phyloP scores from a whole-genome alignment of 768 basidiomycete genomes.

The Tricholoma sp. region DNA sequence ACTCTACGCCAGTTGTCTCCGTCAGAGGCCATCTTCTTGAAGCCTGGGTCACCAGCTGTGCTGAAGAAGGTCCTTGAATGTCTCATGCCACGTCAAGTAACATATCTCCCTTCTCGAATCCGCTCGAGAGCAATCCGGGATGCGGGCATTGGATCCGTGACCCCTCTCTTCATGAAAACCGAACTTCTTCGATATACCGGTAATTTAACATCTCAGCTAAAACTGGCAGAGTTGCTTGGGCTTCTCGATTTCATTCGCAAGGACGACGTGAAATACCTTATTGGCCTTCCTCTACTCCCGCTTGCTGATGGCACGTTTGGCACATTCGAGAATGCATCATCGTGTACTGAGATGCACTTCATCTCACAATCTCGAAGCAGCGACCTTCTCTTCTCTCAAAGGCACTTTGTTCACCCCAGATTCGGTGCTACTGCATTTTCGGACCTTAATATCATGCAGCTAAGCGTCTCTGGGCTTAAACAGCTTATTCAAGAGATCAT shows the following conservation, averaged over 20 bases:
- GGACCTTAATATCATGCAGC: constrained; percentile 19
- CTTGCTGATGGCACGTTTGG: constrained; percentile 29
- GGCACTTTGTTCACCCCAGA: constrained; percentile 22
- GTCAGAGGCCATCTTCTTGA: not conserved
- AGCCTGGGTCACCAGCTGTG: not conserved
- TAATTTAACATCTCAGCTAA: constrained; percentile 8
- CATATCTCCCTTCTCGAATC: constrained; percentile 17
- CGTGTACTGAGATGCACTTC: constrained; percentile 15
- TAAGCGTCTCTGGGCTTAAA: constrained; percentile 13
- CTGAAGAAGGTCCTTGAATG: constrained; percentile 18
- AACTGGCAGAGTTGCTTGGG: constrained; percentile 16
- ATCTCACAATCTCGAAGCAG: constrained; percentile 17
- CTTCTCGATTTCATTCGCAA: constrained; percentile 22
- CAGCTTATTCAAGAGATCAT: constrained; percentile 8
- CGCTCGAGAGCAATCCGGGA: constrained; percentile 12
- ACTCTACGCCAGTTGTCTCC: not conserved
- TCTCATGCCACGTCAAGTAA: constrained; percentile 13
- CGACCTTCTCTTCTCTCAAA: constrained; percentile 17
- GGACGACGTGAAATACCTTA: constrained; percentile 11
- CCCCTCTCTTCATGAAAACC: constrained; percentile 20
- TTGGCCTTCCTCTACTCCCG: constrained; percentile 30
- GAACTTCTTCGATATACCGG: constrained; percentile 16
- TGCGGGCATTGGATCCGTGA: constrained; percentile 17
- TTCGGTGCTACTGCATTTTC: constrained; percentile 17
- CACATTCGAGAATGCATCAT: constrained; percentile 14